phyloP scores from a whole-genome alignment of 176 grass and related monocot species.

The Aegilops sharonensis region DNA sequence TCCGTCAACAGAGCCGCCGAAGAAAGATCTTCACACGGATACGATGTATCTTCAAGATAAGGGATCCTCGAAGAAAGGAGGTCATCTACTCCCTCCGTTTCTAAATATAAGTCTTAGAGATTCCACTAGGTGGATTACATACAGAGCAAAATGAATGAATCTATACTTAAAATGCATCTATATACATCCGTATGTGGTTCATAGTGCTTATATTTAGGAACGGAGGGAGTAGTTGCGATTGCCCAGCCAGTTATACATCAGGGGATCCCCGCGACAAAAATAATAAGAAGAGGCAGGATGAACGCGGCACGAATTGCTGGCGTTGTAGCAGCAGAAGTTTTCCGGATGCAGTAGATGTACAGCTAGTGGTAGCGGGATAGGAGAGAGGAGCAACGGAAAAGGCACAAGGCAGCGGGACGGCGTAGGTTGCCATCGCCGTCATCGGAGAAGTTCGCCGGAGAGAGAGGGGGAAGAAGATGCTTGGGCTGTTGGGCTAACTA shows the following conservation, averaged over 20 bases:
- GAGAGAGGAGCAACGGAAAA: neutral
- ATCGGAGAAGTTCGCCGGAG: too few species aligned
- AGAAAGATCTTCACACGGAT: neutral
- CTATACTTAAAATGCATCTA: too few species aligned
- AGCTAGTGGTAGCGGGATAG: neutral
- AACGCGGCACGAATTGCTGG: neutral
- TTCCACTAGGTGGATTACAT: too few species aligned
- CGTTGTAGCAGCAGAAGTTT: neutral
- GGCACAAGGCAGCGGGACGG: neutral
- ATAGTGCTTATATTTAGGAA: too few species aligned
- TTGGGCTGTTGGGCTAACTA: too few species aligned
- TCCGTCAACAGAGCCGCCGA: too few species aligned
- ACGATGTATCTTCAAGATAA: neutral
- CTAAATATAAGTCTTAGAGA: too few species aligned
- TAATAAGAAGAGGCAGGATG: neutral
- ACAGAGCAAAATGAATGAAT: too few species aligned
- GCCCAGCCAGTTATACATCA: neutral
- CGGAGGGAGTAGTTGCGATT: neutral
- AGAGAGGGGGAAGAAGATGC: too few species aligned
- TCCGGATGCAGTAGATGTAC: neutral
- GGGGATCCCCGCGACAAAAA: neutral
- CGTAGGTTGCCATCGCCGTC: too few species aligned
- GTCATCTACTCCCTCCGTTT: neutral
- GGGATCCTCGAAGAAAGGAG: neutral
- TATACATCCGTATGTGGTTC: too few species aligned